phyloP scores from a whole-genome alignment of 1,284 basidiomycete genomes.

The Ceratorhiza oryzae-sativae region DNA sequence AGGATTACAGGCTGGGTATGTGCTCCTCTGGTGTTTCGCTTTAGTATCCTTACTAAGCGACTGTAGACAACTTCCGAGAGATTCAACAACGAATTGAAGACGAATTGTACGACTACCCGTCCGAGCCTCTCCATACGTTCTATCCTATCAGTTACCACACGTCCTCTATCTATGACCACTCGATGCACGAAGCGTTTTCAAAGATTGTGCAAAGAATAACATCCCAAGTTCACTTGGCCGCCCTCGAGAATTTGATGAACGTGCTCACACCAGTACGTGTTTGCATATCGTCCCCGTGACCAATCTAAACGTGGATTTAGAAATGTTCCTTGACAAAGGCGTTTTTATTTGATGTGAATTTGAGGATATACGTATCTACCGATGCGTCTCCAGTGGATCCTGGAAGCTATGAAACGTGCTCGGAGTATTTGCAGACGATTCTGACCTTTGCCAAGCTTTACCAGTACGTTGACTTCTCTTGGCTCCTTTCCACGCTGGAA shows the following conservation, averaged over 20 bases:
- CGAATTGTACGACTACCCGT: conserved; percentile 68
- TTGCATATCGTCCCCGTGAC: not conserved
- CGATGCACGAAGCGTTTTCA: conserved; percentile 87
- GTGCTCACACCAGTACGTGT: conserved; percentile 77
- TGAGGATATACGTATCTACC: conserved; percentile 88
- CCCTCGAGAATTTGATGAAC: conserved; percentile 81
- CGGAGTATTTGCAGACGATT: conserved; percentile 89
- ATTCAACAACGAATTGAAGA: conserved; percentile 86
- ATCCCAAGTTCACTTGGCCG: conserved; percentile 60
- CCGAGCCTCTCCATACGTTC: conserved; percentile 65
- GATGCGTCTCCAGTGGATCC: conserved; percentile 93
- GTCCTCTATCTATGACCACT: conserved; percentile 89
- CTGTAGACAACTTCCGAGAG: conserved; percentile 82
- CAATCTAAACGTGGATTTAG: conserved; percentile 51
- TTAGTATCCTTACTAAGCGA: not conserved
- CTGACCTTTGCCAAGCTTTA: conserved; percentile 87
- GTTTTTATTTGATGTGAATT: conserved; percentile 88
- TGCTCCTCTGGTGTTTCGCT: conserved; percentile 14
- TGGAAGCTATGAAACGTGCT: conserved; percentile 86
- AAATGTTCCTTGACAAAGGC: conserved; percentile 91
- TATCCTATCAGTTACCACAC: conserved; percentile 81
- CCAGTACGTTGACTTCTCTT: conserved; percentile 56
- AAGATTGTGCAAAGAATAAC: conserved; percentile 74
- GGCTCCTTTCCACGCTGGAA: not conserved
- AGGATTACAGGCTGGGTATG: conserved; percentile 90